Evolutionary conservation across 257 asterid genomes (phyloP).

Genomic region (Petunia secreta): DNA sequence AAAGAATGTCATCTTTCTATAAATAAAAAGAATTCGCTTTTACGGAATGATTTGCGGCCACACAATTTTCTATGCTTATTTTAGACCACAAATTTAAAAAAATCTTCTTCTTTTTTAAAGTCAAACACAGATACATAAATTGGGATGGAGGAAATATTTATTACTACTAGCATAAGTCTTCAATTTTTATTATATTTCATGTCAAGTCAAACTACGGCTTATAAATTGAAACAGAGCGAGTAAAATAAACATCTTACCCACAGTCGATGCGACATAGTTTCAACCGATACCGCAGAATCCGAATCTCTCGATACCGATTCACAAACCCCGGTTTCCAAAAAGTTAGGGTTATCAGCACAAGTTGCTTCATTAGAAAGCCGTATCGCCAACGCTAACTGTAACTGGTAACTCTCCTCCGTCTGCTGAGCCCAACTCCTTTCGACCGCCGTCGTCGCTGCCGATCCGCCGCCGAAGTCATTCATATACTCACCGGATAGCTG

Average conservation of each 20-base stretch:
- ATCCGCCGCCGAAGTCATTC: conserved; percentile 47
- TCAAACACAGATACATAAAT: too few species aligned
- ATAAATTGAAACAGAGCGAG: too few species aligned
- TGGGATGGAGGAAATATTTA: too few species aligned
- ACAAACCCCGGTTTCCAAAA: conserved; percentile 68
- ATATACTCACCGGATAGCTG: conserved; percentile 66
- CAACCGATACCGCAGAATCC: conserved; percentile 48
- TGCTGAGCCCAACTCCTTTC: conserved; percentile 96
- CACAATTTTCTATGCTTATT: too few species aligned
- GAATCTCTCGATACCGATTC: conserved; percentile 52
- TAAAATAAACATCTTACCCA: conserved; percentile 61
- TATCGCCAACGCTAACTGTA: conserved; percentile 92
- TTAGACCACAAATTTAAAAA: too few species aligned
- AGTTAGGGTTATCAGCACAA: conserved; percentile 80
- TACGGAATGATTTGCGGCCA: too few species aligned
- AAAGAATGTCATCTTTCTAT: too few species aligned
- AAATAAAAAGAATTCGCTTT: too few species aligned
- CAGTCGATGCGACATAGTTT: conserved; percentile 81
- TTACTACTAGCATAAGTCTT: too few species aligned
- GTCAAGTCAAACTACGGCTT: too few species aligned
- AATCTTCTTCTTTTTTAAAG: too few species aligned
- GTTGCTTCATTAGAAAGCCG: conserved; percentile 89
- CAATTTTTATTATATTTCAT: too few species aligned
- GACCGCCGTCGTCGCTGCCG: conserved; percentile 44
- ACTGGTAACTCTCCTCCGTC: conserved; percentile 95